phyloP scores from a whole-genome alignment of 805 yeast species.

The Martiniozyma abietophila region DNA sequence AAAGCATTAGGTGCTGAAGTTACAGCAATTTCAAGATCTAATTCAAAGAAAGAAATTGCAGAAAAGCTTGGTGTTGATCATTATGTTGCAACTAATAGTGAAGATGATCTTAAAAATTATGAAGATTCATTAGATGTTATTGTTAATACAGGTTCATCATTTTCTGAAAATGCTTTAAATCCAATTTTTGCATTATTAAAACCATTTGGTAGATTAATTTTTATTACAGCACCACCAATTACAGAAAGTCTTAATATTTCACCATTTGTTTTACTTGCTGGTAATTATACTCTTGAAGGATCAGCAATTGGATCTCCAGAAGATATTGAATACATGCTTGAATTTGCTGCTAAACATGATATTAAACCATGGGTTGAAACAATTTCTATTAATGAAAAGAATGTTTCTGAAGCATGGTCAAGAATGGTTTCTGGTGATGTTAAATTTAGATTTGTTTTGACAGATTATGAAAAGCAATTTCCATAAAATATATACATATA shows the following conservation, averaged over 20 bases:
- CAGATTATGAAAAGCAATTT: conserved; percentile 41
- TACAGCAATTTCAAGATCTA: conserved; percentile 43
- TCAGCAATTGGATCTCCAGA: conserved; percentile 34
- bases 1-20: conserved; percentile 55
- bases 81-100: conserved; percentile 45
- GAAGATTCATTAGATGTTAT: conserved; percentile 35
- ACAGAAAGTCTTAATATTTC: conserved; percentile 25
- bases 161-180: conserved; percentile 23
- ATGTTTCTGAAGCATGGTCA: conserved; percentile 35
- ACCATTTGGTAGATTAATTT: conserved; percentile 26
- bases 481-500: no score
- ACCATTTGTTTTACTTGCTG: conserved; percentile 28
- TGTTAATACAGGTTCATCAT: conserved; percentile 39
- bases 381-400: conserved; percentile 35
- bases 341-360: conserved; percentile 36
- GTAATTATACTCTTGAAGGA: conserved; percentile 25
- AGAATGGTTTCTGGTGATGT: conserved; percentile 42
- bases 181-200: conserved; percentile 22
- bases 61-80: conserved; percentile 42
- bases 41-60: conserved; percentile 40
- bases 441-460: conserved; percentile 44
- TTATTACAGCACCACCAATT: conserved; percentile 28
- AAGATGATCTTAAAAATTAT: conserved; percentile 30
- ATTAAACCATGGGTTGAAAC: conserved; percentile 46
- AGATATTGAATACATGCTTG: conserved; percentile 39